Conservation (phyloP, 345 rosid genomes). For the Angophora floribunda region DNA sequence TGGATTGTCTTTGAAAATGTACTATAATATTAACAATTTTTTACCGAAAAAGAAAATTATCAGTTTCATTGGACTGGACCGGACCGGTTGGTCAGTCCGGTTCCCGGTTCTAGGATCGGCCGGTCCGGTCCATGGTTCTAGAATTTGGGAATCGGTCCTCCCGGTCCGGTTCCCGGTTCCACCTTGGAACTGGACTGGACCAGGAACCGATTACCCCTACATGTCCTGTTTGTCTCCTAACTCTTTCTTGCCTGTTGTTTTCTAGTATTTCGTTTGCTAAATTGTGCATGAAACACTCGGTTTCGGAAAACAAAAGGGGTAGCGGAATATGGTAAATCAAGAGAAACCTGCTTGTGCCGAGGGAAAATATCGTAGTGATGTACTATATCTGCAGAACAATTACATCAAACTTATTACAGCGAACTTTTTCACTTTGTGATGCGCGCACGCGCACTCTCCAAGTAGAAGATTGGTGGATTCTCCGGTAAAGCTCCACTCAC, state of each 20-base stretch:
- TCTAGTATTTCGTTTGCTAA: neutral
- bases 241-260: neutral
- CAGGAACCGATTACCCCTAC: no score
- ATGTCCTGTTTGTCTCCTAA: neutral
- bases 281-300: neutral
- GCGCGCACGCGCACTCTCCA: neutral
- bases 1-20: no score
- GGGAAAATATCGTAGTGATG: neutral
- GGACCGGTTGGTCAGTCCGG: no score
- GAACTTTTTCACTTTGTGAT: neutral
- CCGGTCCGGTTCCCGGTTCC: no score
- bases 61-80: no score
- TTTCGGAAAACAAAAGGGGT: neutral
- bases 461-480: neutral
- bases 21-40: no score
- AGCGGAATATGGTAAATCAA: neutral
- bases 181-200: no score
- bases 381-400: neutral
- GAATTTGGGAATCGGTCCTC: no score
- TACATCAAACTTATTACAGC: neutral
- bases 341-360: neutral
- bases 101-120: no score
- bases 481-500: neutral
- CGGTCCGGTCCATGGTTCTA: no score
- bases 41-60: no score